These are phyloP conservation scores for Rhododendron simsii DNA, from an alignment of 148 eudicot genomes.

Conservation along the genomic window DNA sequence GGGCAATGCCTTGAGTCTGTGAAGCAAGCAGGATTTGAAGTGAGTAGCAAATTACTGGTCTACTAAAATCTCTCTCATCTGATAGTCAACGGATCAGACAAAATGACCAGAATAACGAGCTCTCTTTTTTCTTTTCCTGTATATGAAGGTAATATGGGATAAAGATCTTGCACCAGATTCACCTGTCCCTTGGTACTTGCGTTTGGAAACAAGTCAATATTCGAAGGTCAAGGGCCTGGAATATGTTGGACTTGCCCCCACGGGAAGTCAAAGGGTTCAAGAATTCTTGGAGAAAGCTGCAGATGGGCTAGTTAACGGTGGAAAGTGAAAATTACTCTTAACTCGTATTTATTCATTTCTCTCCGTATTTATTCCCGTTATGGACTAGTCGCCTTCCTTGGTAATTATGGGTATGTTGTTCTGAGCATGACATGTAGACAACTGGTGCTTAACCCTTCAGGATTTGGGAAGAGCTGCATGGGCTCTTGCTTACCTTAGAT, in stretches of 20 bases:
- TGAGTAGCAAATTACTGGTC: slow-evolving; percentile 23
- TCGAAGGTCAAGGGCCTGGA: slow-evolving; percentile 72
- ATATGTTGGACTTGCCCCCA: slow-evolving; percentile 73
- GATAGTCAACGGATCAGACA: background rate
- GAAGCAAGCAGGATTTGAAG: slow-evolving; percentile 93
- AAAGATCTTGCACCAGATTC: slow-evolving; percentile 80
- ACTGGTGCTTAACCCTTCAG: slow-evolving; percentile 4
- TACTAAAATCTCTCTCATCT: background rate
- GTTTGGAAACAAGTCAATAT: slow-evolving; percentile 67
- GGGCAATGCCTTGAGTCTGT: slow-evolving; percentile 80
- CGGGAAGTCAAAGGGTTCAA: slow-evolving; percentile 90
- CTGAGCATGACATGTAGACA: background rate
- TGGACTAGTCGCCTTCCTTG: background rate
- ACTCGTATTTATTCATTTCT: background rate
- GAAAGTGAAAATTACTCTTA: slow-evolving; percentile 47
- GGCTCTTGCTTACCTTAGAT: background rate
- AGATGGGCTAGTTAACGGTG: slow-evolving; percentile 87
- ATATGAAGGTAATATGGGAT: slow-evolving; percentile 69
- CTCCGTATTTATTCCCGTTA: background rate
- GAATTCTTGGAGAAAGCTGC: slow-evolving; percentile 90
- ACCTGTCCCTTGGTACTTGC: slow-evolving; percentile 91
- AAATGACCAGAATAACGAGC: background rate
- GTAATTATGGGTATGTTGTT: background rate
- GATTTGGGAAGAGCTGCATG: background rate
- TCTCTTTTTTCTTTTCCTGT: background rate